phyloP scores from a whole-genome alignment of 2,329 filamentous ascomycete species.

The Alternaria atra region DNA sequence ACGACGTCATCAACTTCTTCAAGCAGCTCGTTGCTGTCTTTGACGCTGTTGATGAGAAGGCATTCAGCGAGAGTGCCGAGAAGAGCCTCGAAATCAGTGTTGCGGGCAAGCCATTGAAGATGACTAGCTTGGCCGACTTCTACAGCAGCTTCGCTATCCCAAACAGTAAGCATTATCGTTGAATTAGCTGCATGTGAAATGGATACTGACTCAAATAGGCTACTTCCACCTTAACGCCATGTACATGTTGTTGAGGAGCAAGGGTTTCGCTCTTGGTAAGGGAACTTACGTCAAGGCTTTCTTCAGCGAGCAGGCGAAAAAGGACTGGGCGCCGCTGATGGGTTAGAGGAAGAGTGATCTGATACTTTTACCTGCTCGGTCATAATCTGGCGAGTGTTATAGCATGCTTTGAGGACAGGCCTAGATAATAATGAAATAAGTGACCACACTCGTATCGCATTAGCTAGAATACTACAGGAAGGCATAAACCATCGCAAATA shows the following conservation, averaged over 20 bases:
- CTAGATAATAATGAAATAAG: background rate
- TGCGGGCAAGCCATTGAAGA: conserved; percentile 18
- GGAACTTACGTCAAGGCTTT: conserved; percentile 21
- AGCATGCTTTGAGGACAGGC: background rate
- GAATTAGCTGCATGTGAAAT: background rate
- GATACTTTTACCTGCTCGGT: background rate
- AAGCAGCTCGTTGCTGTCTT: conserved; percentile 19
- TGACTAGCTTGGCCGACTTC: conserved; percentile 25
- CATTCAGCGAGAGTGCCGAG: conserved; percentile 26
- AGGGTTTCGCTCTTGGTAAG: conserved; percentile 32
- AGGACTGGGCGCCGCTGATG: conserved; percentile 33
- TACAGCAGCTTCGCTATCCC: conserved; percentile 28
- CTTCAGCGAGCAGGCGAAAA: conserved; percentile 30
- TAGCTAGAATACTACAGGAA: background rate
- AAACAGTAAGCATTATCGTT: conserved; percentile 14
- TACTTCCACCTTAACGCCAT: conserved; percentile 38
- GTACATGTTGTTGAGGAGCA: conserved; percentile 33
- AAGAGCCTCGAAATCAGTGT: conserved; percentile 26
- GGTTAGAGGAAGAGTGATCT: conserved; percentile 4
- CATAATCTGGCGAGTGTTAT: background rate
- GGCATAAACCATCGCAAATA: background rate
- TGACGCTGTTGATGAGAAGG: conserved; percentile 27
- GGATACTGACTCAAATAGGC: background rate
- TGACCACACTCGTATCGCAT: too few relatives aligned
- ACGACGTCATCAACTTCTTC: conserved; percentile 33